A percentile compares a stretch with the other conserved stretches of the same genome.
phyloP scores from a whole-genome alignment of 2,329 filamentous ascomycete genomes.

The Penicillium psychrosexuale region DNA sequence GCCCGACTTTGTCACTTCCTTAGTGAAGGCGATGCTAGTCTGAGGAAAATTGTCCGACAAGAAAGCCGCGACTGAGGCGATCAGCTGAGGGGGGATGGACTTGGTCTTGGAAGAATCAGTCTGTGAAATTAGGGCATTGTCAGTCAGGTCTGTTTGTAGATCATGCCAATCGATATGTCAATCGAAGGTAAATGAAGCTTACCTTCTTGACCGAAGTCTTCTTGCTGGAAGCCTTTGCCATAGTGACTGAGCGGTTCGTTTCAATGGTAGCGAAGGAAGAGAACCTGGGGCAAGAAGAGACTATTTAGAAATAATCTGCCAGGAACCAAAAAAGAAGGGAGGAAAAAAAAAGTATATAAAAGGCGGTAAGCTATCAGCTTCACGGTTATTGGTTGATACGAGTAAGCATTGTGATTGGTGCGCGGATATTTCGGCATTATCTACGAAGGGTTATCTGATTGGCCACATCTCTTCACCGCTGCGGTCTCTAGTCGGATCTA shows the following conservation, averaged over 20 bases:
- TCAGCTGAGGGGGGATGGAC: constrained; percentile 54
- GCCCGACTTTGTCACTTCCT: constrained; percentile 51
- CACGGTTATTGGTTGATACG: constrained; percentile 21
- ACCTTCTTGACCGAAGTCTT: constrained; percentile 28
- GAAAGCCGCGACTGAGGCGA: constrained; percentile 66
- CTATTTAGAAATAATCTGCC: constrained; percentile 10
- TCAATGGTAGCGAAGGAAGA: background rate
- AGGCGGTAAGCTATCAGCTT: constrained; percentile 24
- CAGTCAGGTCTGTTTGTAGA: background rate
- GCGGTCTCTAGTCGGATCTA: background rate
- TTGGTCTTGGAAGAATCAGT: constrained; percentile 22
- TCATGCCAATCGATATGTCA: background rate
- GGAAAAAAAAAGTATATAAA: constrained; percentile 22
- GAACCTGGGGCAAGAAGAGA: constrained; percentile 3
- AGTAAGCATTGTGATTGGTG: background rate
- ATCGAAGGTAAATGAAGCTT: background rate
- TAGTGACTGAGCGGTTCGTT: constrained; percentile 10
- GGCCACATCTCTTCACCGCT: background rate
- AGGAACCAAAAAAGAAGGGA: constrained; percentile 22
- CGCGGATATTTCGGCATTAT: background rate
- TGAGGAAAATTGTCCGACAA: constrained; percentile 63
- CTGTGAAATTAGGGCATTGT: constrained; percentile 19
- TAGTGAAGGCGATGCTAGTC: constrained; percentile 60
- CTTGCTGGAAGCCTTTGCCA: constrained; percentile 30
- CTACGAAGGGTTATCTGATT: accelerated